Evolutionary conservation across 208 protist species (phyloP).

Genomic region (Herpetomonas samuelpessoai): DNA sequence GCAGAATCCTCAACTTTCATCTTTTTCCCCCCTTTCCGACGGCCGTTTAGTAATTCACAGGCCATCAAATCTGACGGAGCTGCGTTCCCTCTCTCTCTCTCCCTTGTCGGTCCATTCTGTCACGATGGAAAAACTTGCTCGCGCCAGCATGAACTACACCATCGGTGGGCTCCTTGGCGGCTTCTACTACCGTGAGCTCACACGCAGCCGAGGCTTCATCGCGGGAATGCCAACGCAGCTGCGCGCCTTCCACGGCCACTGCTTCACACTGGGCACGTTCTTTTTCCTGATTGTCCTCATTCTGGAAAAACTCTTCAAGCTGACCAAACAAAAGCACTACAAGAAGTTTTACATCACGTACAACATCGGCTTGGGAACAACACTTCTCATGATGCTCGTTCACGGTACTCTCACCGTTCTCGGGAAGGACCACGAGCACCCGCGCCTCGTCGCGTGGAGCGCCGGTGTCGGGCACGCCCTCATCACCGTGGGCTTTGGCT

Average conservation of each 20-base stretch:
- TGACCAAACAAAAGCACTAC: constrained; percentile 44
- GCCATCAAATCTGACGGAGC: constrained; percentile 5
- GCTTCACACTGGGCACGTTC: constrained; percentile 56
- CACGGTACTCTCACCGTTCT: constrained; percentile 52
- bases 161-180: constrained; percentile 38
- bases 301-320: constrained; percentile 49
- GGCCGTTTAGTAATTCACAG: not conserved
- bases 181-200: constrained; percentile 60
- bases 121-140: constrained; percentile 43
- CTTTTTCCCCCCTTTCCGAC: too few species aligned
- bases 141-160: constrained; percentile 45
- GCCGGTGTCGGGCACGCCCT: constrained; percentile 50
- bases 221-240: constrained; percentile 43
- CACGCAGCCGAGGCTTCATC: constrained; percentile 25
- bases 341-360: constrained; percentile 66
- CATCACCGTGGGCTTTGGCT: constrained; percentile 39
- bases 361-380: constrained; percentile 56
- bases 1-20: too few species aligned
- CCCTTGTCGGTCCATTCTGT: constrained; percentile 12
- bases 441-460: constrained; percentile 27
- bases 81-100: constrained; percentile 9
- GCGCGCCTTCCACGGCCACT: constrained; percentile 59
- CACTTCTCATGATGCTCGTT: constrained; percentile 48
- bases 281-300: constrained; percentile 55
- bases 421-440: constrained; percentile 32